phyloP scores from a whole-genome alignment of 352 stramenopile species.

The Phytophthora megakarya region DNA sequence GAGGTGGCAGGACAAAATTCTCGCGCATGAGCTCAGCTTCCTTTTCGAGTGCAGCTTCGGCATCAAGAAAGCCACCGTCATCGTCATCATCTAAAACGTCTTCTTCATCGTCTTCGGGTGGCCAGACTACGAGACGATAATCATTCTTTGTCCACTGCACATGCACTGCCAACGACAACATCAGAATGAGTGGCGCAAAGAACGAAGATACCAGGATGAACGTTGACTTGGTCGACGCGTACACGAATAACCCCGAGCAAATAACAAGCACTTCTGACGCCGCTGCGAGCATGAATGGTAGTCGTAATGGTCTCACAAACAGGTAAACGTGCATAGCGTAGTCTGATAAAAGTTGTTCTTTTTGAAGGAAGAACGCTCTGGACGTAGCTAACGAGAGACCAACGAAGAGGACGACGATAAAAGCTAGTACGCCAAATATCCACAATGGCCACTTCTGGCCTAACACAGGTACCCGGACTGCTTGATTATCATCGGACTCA shows the following conservation, averaged over 20 bases:
- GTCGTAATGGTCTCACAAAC: conserved; percentile 56
- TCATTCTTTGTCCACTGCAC: conserved; percentile 84
- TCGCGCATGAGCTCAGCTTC: conserved; percentile 77
- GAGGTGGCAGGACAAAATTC: conserved; percentile 77
- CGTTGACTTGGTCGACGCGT: conserved; percentile 70
- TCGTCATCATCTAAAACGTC: conserved; percentile 82
- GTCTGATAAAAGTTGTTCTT: conserved; percentile 76
- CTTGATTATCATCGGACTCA: conserved; percentile 51
- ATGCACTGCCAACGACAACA: conserved; percentile 76
- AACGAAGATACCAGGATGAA: conserved; percentile 83
- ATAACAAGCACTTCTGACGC: conserved; percentile 83
- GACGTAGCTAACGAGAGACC: conserved; percentile 76
- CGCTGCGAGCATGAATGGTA: conserved; percentile 82
- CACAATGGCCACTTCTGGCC: conserved; percentile 80
- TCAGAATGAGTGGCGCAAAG: conserved; percentile 77
- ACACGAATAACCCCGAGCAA: conserved; percentile 83
- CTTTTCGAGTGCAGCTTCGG: conserved; percentile 71
- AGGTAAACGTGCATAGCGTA: conserved; percentile 81
- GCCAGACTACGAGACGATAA: conserved; percentile 84
- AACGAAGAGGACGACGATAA: conserved; percentile 82
- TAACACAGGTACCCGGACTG: conserved; percentile 54
- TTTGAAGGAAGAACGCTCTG: conserved; percentile 80
- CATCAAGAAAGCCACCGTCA: conserved; percentile 53
- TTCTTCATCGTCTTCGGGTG: conserved; percentile 80
- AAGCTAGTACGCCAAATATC: conserved; percentile 86